Percentiles rank a stretch among this genome's conserved stretches.
phyloP scores from a whole-genome alignment of 2,329 filamentous ascomycete species.

The Corinectria fuckeliana region DNA sequence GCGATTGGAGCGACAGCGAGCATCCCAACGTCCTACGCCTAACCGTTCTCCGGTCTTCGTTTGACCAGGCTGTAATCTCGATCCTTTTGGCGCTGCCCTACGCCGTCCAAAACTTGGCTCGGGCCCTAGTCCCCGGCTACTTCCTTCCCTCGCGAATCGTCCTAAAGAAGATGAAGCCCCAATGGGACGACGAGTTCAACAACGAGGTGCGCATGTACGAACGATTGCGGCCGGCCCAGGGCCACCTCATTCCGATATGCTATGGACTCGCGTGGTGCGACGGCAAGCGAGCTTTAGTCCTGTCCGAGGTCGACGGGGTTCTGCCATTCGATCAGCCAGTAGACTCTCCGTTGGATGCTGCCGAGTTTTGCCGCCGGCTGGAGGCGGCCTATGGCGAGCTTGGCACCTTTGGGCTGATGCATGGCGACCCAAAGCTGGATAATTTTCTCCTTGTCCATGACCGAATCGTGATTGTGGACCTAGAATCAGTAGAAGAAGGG shows the following conservation, averaged over 20 bases:
- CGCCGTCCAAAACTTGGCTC: neutral
- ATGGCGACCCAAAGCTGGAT: slow-evolving; percentile 20
- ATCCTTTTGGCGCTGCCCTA: neutral
- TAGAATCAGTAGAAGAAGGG: slow-evolving; percentile 2
- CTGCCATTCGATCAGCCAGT: neutral
- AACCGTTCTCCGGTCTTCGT: neutral
- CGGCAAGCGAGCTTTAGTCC: slow-evolving; percentile 16
- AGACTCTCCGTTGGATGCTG: neutral
- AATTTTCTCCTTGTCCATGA: slow-evolving; percentile 23
- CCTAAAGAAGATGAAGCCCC: slow-evolving; percentile 23
- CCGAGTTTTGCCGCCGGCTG: neutral
- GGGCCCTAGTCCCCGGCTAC: neutral
- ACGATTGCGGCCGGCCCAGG: slow-evolving; percentile 12
- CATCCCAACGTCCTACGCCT: neutral
- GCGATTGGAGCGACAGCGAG: neutral
- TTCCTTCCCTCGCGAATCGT: slow-evolving; percentile 21
- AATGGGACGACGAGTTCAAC: slow-evolving; percentile 25
- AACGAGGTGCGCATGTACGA: slow-evolving; percentile 23
- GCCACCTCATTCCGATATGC: slow-evolving; percentile 17
- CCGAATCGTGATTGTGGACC: slow-evolving; percentile 16
- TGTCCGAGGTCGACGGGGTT: slow-evolving; percentile 18
- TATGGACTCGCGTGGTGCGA: slow-evolving; percentile 20
- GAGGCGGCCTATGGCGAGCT: neutral
- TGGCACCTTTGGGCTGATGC: neutral
- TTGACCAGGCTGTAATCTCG: neutral